Evolutionary conservation across 345 rosid species (phyloP).

Genomic region (Durio zibethinus): DNA sequence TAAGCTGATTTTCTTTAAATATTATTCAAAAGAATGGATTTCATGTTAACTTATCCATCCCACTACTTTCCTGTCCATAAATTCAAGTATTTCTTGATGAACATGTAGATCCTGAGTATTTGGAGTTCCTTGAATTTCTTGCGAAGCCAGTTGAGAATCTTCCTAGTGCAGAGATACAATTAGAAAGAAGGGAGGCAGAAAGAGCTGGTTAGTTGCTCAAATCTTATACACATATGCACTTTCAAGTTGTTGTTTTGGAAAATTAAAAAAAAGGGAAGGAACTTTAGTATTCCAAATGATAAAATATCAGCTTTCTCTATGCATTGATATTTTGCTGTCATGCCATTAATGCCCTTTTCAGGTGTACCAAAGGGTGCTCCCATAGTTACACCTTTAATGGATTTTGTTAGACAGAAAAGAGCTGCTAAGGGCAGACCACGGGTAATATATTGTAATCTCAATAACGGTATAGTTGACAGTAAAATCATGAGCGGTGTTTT

Average conservation of each 20-base stretch:
- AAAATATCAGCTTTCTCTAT: neutral
- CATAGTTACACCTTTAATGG: conserved; percentile 67
- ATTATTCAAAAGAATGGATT: conserved; percentile 2
- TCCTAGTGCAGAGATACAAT: conserved; percentile 71
- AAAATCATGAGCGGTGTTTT: neutral
- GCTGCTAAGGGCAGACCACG: conserved; percentile 45
- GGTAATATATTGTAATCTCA: conserved; percentile 27
- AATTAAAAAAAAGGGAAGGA: neutral
- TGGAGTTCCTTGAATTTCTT: conserved; percentile 72
- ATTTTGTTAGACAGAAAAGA: conserved; percentile 61
- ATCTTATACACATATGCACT: neutral
- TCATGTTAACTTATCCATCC: conserved; percentile 3
- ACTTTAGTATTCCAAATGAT: neutral
- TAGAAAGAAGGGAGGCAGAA: conserved; percentile 71
- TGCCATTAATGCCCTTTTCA: conserved; percentile 20
- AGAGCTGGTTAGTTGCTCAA: conserved; percentile 45
- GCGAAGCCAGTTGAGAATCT: conserved; percentile 74
- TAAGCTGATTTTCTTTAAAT: conserved; percentile 1
- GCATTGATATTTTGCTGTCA: conserved; percentile 7
- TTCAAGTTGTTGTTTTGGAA: neutral
- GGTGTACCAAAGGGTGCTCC: conserved; percentile 42
- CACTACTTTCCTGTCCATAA: conserved; percentile 16
- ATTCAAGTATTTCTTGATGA: conserved; percentile 26
- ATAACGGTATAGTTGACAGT: neutral
- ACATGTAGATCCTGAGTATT: conserved; percentile 62